These are phyloP conservation scores for Tolypocladium tropicale DNA, from an alignment of 2,329 filamentous ascomycete species.

Conservation along the genomic window DNA sequence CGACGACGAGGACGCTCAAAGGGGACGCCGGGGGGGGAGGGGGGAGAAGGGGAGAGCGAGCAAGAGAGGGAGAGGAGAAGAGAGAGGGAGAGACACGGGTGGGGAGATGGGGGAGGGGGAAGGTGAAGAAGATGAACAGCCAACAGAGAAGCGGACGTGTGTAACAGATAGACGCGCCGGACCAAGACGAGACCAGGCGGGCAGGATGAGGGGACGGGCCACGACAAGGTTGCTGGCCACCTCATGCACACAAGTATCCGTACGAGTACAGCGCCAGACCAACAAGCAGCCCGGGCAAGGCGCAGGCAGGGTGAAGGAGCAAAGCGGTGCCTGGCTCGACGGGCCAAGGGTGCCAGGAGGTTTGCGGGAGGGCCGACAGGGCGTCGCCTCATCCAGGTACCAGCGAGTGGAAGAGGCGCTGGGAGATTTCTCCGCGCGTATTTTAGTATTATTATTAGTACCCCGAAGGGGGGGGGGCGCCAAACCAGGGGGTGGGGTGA, in stretches of 20 bases:
- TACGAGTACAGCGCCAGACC: not conserved
- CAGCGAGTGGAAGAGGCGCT: not conserved
- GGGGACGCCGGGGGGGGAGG: not conserved
- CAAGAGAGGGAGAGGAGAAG: not conserved
- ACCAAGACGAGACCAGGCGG: not conserved
- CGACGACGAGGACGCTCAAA: not conserved
- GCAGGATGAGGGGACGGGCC: not conserved
- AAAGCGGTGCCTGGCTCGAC: slow-evolving; percentile 2
- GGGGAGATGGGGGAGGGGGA: slow-evolving; percentile 1
- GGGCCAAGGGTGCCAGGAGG: not conserved
- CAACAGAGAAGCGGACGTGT: not conserved
- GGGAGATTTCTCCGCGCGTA: slow-evolving; percentile 6
- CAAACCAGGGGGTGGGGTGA: not conserved
- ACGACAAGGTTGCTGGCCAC: not conserved
- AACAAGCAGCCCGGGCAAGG: not conserved
- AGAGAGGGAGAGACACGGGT: not conserved
- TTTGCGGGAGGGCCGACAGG: not conserved
- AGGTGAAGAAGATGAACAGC: slow-evolving; percentile 1
- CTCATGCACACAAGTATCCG: too few species aligned
- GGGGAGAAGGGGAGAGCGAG: too few species aligned
- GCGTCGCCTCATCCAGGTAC: not conserved
- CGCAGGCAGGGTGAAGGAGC: not conserved
- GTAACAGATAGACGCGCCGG: slow-evolving; percentile 3
- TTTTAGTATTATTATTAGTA: slow-evolving; percentile 5
- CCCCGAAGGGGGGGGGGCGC: not conserved